Evolutionary conservation across 2,329 filamentous ascomycete species (phyloP).

Genomic region (Talaromyces sp.): DNA sequence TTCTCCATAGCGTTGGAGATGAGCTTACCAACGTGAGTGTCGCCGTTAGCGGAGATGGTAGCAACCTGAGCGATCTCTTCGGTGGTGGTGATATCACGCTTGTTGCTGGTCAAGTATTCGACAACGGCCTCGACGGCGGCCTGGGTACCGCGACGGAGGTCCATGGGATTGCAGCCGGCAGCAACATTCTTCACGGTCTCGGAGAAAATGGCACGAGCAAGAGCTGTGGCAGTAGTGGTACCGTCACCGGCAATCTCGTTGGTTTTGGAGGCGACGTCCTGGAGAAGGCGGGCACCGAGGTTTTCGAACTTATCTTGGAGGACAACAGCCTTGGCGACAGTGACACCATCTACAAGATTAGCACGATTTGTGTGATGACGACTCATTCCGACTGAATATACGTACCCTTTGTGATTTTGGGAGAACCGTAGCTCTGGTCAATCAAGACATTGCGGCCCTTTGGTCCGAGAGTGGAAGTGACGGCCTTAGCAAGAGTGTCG

Average conservation of each 20-base stretch:
- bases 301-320: conserved; percentile 99
- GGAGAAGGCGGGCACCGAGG: conserved; percentile 90
- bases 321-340: conserved; percentile 81
- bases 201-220: conserved; percentile 97
- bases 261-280: conserved; percentile 98
- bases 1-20: conserved; percentile 99
- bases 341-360: conserved; percentile 69
- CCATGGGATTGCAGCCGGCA: conserved; percentile 99
- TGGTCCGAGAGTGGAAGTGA: conserved; percentile 91
- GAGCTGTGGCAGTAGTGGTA: conserved; percentile 95
- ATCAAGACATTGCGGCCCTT: conserved; percentile 99
- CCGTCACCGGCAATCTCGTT: conserved; percentile 99
- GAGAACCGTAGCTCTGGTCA: conserved; percentile 96
- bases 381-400: conserved; percentile 13
- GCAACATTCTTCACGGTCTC: conserved; percentile 99
- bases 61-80: conserved; percentile 97
- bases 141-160: conserved; percentile 94
- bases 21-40: conserved; percentile 89
- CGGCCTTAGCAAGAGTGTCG: conserved; percentile 92
- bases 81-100: conserved; percentile 96
- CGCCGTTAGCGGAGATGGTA: conserved; percentile 96
- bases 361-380: conserved; percentile 9
- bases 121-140: conserved; percentile 93
- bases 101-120: conserved; percentile 90
- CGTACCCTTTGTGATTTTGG: conserved; percentile 98